Conservation (phyloP, 2,329 filamentous ascomycete genomes). For the Ceratocystis cacaofunesta region DNA sequence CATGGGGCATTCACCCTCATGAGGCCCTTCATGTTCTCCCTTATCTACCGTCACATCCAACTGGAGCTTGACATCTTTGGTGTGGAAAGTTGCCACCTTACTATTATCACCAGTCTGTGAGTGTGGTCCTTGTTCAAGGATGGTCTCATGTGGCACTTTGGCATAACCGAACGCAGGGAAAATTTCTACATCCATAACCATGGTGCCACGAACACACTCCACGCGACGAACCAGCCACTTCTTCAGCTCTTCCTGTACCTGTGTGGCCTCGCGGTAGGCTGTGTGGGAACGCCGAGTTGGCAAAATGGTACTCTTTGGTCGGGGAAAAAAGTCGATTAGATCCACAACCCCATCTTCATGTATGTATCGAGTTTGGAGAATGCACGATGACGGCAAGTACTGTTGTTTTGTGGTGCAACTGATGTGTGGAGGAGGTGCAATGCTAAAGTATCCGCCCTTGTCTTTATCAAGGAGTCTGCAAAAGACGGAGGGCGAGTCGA, state of each 20-base stretch:
- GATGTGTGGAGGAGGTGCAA: conserved; percentile 38
- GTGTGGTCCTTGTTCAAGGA: conserved; percentile 33
- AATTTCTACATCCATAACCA: conserved; percentile 51
- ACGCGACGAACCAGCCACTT: conserved; percentile 56
- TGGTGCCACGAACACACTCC: conserved; percentile 53
- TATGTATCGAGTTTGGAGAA: conserved; percentile 64
- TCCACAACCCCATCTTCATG: conserved; percentile 61
- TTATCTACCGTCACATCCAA: conserved; percentile 52
- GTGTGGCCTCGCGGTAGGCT: conserved; percentile 38
- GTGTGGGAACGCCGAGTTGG: conserved; percentile 35
- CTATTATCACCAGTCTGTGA: conserved; percentile 30
- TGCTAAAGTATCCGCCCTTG: conserved; percentile 59
- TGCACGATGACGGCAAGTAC: conserved; percentile 60
- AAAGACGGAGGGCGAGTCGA: conserved; percentile 63
- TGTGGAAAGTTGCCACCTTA: conserved; percentile 49
- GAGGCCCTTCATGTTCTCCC: conserved; percentile 31
- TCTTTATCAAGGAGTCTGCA: conserved; percentile 59
- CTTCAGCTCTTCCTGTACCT: conserved; percentile 48
- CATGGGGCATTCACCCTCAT: conserved; percentile 31
- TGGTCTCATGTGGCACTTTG: conserved; percentile 44
- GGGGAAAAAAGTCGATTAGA: conserved; percentile 60
- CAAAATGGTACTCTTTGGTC: conserved; percentile 45
- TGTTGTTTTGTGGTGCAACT: conserved; percentile 59
- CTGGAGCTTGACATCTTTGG: conserved; percentile 44
- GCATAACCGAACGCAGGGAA: conserved; percentile 63